Evolutionary conservation across 2,329 filamentous ascomycete species (phyloP).

Genomic region (Aspergillus uvarum): DNA sequence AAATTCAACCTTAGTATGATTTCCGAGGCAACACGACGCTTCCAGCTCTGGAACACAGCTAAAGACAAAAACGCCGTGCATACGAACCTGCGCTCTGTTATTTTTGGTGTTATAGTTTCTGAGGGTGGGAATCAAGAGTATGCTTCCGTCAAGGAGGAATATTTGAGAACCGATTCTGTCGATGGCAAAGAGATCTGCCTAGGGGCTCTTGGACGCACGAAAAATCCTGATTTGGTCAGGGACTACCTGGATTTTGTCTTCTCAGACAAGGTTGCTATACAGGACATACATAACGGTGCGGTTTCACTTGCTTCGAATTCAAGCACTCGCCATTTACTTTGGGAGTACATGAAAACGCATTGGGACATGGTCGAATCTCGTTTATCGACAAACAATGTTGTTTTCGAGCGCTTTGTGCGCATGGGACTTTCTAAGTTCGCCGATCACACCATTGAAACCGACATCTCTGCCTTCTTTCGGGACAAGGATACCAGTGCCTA

Average conservation of each 20-base stretch:
- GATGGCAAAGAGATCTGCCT: conserved; percentile 90
- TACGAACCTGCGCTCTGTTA: conserved; percentile 74
- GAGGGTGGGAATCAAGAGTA: conserved; percentile 70
- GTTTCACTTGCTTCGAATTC: conserved; percentile 70
- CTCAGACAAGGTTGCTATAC: conserved; percentile 77
- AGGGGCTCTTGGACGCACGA: conserved; percentile 70
- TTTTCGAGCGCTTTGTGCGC: conserved; percentile 85
- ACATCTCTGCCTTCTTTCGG: conserved; percentile 82
- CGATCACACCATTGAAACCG: conserved; percentile 65
- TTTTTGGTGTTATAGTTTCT: conserved; percentile 77
- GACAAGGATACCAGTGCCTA: conserved; percentile 83
- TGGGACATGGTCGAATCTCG: conserved; percentile 73
- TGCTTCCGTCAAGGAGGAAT: conserved; percentile 79
- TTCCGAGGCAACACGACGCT: conserved; percentile 73
- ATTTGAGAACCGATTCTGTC: conserved; percentile 75
- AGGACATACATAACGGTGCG: conserved; percentile 85
- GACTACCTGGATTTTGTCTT: conserved; percentile 72
- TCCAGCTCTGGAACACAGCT: conserved; percentile 72
- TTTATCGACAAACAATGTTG: conserved; percentile 76
- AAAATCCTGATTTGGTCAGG: conserved; percentile 66
- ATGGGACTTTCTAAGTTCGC: conserved; percentile 76
- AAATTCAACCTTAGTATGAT: conserved; percentile 53
- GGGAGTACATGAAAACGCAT: conserved; percentile 81
- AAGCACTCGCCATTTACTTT: conserved; percentile 70
- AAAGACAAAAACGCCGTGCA: conserved; percentile 69